A percentile compares a stretch with the other conserved stretches of the same genome.
These are phyloP conservation scores for Eudorina sp. DNA, from an alignment of 139 green algal species.

Conservation along the genomic window DNA sequence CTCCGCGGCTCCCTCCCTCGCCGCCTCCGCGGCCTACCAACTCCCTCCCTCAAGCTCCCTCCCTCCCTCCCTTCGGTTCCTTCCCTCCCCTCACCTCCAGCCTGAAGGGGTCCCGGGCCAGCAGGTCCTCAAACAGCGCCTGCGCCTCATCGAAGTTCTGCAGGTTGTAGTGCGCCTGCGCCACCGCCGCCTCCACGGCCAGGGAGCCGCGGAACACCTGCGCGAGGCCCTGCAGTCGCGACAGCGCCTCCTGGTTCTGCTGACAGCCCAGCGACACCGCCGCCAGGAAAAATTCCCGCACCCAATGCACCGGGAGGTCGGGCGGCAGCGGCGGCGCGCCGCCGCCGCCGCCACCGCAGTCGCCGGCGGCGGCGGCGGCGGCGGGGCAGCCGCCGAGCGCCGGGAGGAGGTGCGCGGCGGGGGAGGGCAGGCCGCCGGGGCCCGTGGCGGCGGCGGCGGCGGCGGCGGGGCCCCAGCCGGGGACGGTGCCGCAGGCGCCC, in stretches of 20 bases:
- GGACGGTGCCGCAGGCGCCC: neutral
- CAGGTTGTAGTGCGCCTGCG: constrained; percentile 93
- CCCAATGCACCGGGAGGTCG: constrained; percentile 83
- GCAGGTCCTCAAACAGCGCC: constrained; percentile 90
- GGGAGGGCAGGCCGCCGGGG: neutral
- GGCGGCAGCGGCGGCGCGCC: constrained; percentile 42
- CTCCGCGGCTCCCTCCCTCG: neutral
- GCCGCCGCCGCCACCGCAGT: constrained; percentile 64
- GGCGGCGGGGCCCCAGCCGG: neutral
- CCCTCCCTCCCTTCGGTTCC: neutral
- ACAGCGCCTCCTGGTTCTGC: constrained; percentile 87
- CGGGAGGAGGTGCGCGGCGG: neutral
- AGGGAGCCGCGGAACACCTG: constrained; percentile 81
- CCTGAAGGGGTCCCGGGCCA: constrained; percentile 81
- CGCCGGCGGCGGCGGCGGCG: neutral
- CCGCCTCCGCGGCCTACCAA: neutral
- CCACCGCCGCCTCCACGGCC: constrained; percentile 78
- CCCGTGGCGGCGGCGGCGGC: neutral
- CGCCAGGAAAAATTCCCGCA: constrained; percentile 84
- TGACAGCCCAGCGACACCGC: constrained; percentile 82
- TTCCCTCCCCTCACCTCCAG: constrained; percentile 16
- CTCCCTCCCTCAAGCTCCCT: neutral
- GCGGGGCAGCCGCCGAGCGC: neutral
- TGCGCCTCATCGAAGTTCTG: constrained; percentile 93
- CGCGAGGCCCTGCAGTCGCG: constrained; percentile 68